Evolutionary conservation across 345 rosid species (phyloP).

Genomic region (Crucihimalaya himalaica): DNA sequence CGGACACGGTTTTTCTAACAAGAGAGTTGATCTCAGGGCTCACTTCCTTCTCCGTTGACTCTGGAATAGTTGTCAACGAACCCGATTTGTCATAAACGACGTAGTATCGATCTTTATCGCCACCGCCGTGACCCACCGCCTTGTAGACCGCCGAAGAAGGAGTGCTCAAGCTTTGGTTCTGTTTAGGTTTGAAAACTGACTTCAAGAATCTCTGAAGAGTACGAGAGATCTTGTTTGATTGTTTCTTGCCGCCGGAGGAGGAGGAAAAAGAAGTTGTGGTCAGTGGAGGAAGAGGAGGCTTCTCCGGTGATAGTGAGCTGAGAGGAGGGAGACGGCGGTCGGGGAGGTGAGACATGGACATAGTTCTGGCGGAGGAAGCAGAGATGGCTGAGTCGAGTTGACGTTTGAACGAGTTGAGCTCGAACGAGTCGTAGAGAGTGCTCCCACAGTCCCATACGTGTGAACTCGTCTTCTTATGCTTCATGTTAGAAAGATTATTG

Average conservation of each 20-base stretch:
- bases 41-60: constrained; percentile 50
- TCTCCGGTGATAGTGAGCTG: constrained; percentile 14
- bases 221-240: constrained; percentile 57
- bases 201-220: constrained; percentile 63
- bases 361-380: constrained; percentile 49
- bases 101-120: constrained; percentile 43
- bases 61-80: constrained; percentile 82
- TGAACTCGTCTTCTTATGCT: constrained; percentile 42
- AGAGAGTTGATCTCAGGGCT: constrained; percentile 62
- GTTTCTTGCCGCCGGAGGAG: constrained; percentile 42
- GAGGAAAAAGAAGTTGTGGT: constrained; percentile 13
- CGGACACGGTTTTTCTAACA: constrained; percentile 63
- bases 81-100: constrained; percentile 68
- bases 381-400: constrained; percentile 81
- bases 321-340: constrained; percentile 35
- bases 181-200: constrained; percentile 59
- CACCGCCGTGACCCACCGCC: constrained; percentile 28
- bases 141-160: constrained; percentile 31
- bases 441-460: constrained; percentile 88
- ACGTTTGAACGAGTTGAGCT: constrained; percentile 75
- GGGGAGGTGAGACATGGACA: constrained; percentile 66
- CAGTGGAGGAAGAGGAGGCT: constrained; percentile 36
- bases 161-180: constrained; percentile 26
- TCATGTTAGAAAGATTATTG: neutral
- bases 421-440: constrained; percentile 83